Evolutionary conservation across 202 grass and related monocot species (phyloP), one percentile per base, ranked within the genome.

Genomic region (Setaria viridis): DNA sequence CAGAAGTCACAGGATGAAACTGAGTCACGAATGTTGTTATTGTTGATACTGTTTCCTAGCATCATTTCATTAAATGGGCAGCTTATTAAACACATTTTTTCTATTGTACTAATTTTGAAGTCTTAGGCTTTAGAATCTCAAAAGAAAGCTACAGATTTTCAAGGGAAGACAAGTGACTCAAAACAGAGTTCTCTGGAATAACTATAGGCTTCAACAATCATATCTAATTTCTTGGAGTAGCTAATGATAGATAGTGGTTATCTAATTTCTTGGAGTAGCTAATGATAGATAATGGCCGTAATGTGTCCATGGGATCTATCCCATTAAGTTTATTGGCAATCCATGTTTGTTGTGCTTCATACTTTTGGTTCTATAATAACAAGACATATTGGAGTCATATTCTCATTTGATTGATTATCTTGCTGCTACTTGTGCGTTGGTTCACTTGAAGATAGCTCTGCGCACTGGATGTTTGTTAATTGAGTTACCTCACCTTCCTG

Each of bases 71-170:
- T 77, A 78, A 85, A 69, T 42, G 10, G 1, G 21, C 3, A 2
- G n/a, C 34, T 43, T 62, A 71, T 58, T 70, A 63, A 60, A 43
- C 14, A 33, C 39, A 63, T 54, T 11, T 3, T 55, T 75, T 68
- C 8, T 2, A 45, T 19, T 39, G 12, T 47, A 16, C 1, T 73
- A 67, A n/a, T 68, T 3, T 78, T 84, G 15, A 75, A 68, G 60
- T 11, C 35, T 80, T 80, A 14, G 39, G 57, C 34, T 43, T 70
- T 84, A n/a, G 48, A 56, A 51, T 74, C 71, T 69, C 30, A 80
- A 29, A 56, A 11, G 13, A 74, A 72, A 84, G 29, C 7, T 69
- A 55, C 11, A 17, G 6, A 48, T 35, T 83, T 82, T 58, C 72
- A 57, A 9, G 66, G 3, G 9, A 53, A 59, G 32, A 12, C 64